These are phyloP conservation scores for Sugiyamaella lignohabitans DNA, from an alignment of 805 yeast genomes.

Conservation along the genomic window DNA sequence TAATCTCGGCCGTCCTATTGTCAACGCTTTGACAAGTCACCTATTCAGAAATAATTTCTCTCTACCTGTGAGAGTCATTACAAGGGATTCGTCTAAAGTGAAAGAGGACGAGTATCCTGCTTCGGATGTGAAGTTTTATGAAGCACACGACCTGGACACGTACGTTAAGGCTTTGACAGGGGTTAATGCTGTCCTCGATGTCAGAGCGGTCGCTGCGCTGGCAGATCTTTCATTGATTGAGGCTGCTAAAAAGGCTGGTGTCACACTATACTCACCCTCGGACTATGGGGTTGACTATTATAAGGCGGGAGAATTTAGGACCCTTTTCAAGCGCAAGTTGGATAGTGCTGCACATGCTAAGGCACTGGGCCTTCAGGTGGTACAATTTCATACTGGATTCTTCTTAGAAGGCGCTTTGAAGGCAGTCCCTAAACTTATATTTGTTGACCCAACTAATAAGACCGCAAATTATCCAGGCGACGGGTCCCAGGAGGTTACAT, in stretches of 20 bases:
- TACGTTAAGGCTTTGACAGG: slow-evolving; percentile 35
- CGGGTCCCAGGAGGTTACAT: slow-evolving; percentile 14
- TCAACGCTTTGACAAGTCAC: slow-evolving; percentile 2
- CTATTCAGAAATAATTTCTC: slow-evolving; percentile 5
- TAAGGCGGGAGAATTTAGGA: slow-evolving; percentile 5
- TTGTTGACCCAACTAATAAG: neutral
- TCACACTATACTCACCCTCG: slow-evolving; percentile 51
- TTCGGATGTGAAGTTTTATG: neutral
- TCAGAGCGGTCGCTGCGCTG: slow-evolving; percentile 34
- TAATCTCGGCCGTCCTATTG: slow-evolving; percentile 4
- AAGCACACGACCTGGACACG: neutral
- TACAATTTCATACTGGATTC: slow-evolving; percentile 21
- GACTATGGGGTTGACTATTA: slow-evolving; percentile 48
- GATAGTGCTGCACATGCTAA: slow-evolving; percentile 15
- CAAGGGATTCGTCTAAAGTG: slow-evolving; percentile 25
- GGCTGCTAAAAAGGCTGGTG: slow-evolving; percentile 36
- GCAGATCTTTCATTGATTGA: slow-evolving; percentile 32
- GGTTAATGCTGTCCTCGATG: slow-evolving; percentile 46
- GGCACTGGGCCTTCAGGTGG: slow-evolving; percentile 22
- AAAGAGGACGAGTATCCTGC: neutral
- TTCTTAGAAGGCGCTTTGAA: slow-evolving; percentile 16
- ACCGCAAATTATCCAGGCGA: slow-evolving; percentile 16
- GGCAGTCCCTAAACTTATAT: neutral
- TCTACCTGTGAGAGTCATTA: slow-evolving; percentile 5
- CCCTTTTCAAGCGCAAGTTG: slow-evolving; percentile 11